Evolutionary conservation across 306 rosid genomes (phyloP), one percentile per base, ranked within the genome.

Genomic region (Pterocarpus macrocarpus): DNA sequence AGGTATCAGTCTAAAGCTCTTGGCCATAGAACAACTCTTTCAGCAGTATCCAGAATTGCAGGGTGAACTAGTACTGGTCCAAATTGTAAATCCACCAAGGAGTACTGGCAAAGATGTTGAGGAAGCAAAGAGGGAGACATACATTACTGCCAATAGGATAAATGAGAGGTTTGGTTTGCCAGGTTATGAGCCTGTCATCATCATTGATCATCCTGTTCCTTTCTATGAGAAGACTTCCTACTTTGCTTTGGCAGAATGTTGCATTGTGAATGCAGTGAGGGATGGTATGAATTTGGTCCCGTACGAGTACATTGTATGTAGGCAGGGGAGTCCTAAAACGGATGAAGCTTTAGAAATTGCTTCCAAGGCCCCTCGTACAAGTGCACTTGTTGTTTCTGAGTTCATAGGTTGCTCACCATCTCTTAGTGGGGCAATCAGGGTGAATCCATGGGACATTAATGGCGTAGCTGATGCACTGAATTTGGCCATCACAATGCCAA

Each of bases 221-320:
- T 35, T 68, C 8, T 70, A 86, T 65, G 97, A 92, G 90, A 92
- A 90, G 88, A 83, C 89, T 64, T 91, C 89, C 58, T 92, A 89
- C 80, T 89, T 73, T 69, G 84, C 88, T 62, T 47, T 86, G 81
- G 93, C 94, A 11, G 97, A 92, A 67, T 92, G 97, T 62, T 92
- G 90, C 82, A 77, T 90, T 39, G 93, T 92, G 49, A 87, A 90
- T 85, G 97, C 97, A 5, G 93, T 92, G 52, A 85, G 94, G 80
- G 97, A 92, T 81, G 97, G 94, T 64, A 89, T 92, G 97, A 92
- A 92, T 85, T 81, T 92, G 78, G 69, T 87, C 39, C 93, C 94
- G 0, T 92, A 92, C 41, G 79, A 84, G 76, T 90, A 92, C 64
- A 83, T 87, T 55, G 73, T 90, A 76, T 92, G 88, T 64, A 89